Percentiles rank a stretch among this genome's conserved stretches.
phyloP scores from a whole-genome alignment of 768 basidiomycete genomes.

The Collybia sordida region DNA sequence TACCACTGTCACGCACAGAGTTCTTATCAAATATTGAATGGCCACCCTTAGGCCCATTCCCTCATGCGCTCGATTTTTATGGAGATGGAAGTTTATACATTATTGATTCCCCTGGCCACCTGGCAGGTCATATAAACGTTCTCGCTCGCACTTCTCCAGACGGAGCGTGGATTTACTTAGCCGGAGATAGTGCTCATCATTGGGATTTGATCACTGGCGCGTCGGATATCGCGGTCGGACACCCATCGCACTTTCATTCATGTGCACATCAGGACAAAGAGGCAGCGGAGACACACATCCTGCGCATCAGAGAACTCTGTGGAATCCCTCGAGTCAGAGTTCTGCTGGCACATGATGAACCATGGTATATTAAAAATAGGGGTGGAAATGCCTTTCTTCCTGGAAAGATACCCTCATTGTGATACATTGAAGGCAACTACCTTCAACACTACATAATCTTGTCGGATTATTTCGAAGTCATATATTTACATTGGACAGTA shows the following conservation, averaged over 20 bases:
- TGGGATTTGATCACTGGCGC: conserved; percentile 48
- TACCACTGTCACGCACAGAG: conserved; percentile 12
- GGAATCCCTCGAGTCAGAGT: conserved; percentile 39
- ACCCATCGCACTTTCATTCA: conserved; percentile 18
- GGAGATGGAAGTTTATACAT: conserved; percentile 60
- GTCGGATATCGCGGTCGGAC: conserved; percentile 34
- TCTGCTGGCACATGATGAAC: conserved; percentile 52
- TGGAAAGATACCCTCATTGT: conserved; percentile 25
- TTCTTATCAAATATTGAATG: conserved; percentile 13
- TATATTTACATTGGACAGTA: too few relatives aligned
- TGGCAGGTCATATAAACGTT: conserved; percentile 53
- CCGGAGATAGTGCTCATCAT: conserved; percentile 58
- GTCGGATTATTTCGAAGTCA: too few relatives aligned
- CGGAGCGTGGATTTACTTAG: conserved; percentile 58
- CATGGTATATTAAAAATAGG: conserved; percentile 49
- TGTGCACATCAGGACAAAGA: conserved; percentile 47
- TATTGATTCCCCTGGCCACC: conserved; percentile 57
- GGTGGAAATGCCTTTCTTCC: conserved; percentile 43
- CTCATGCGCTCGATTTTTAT: conserved; percentile 50
- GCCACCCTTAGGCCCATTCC: conserved; percentile 21
- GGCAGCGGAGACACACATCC: conserved; percentile 40
- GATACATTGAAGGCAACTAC: too few relatives aligned
- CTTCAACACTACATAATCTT: too few relatives aligned
- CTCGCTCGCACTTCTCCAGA: conserved; percentile 55
- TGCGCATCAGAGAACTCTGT: conserved; percentile 29